A percentile compares a stretch with the other conserved stretches of the same genome.
These are phyloP conservation scores for Penicillium concentricum DNA, from an alignment of 2,329 filamentous ascomycete genomes.

Conservation along the genomic window DNA sequence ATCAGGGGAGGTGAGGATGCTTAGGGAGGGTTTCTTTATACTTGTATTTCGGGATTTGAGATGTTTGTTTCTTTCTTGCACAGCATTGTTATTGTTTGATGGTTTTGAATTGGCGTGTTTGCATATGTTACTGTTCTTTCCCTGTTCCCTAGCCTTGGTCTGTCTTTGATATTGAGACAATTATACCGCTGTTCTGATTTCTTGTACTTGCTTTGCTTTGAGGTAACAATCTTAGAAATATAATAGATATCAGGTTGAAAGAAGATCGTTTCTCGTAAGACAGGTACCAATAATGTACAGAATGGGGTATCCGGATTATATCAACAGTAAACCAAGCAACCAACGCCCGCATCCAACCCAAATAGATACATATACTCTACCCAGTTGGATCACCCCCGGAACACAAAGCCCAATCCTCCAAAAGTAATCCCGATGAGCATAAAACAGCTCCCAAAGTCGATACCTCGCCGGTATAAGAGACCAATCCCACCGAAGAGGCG, in stretches of 20 bases:
- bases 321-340: background rate
- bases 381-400: conserved; percentile 61
- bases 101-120: conserved; percentile 1
- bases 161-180: background rate
- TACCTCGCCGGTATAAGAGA: conserved; percentile 51
- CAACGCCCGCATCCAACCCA: background rate
- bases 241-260: background rate
- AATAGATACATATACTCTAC: background rate
- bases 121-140: background rate
- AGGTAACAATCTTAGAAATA: background rate
- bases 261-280: background rate
- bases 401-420: conserved; percentile 89
- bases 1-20: conserved; percentile 60
- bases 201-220: background rate
- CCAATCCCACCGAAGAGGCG: conserved; percentile 19
- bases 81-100: conserved; percentile 4
- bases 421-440: conserved; percentile 95
- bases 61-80: background rate
- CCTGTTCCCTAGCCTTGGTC: background rate
- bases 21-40: background rate
- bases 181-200: background rate
- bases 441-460: conserved; percentile 88
- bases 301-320: background rate
- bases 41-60: background rate
- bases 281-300: background rate